Evolutionary conservation across 805 yeast genomes (phyloP).

Genomic region (Candida methanosorbosa): DNA sequence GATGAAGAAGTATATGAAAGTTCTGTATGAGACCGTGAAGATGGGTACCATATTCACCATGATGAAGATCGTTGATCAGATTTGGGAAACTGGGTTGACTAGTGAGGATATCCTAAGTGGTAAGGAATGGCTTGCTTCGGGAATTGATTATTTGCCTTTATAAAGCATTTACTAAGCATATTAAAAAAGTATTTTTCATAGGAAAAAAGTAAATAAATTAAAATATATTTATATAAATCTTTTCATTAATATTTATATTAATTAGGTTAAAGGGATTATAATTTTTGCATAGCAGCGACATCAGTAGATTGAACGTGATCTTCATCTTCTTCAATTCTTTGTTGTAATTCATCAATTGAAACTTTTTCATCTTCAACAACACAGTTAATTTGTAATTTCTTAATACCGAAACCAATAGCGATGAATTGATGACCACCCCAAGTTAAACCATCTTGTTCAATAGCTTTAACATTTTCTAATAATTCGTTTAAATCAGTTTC

Average conservation of each 20-base stretch:
- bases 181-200: background rate
- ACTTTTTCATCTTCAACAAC: slow-evolving; percentile 97
- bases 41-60: slow-evolving; percentile 46
- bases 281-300: slow-evolving; percentile 96
- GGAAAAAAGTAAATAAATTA: too few relatives aligned
- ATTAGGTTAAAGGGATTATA: slow-evolving; percentile 37
- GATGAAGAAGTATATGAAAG: slow-evolving; percentile 28
- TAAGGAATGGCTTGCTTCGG: slow-evolving; percentile 39
- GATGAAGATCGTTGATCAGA: slow-evolving; percentile 31
- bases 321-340: slow-evolving; percentile 78
- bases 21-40: slow-evolving; percentile 36
- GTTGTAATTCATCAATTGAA: slow-evolving; percentile 83
- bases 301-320: slow-evolving; percentile 99
- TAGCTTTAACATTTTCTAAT: slow-evolving; percentile 75
- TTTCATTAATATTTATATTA: slow-evolving; percentile 5
- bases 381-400: slow-evolving; percentile 96
- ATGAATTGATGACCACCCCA: slow-evolving; percentile 98
- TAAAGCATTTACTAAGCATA: slow-evolving; percentile 5
- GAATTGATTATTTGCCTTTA: slow-evolving; percentile 41
- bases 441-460: slow-evolving; percentile 84
- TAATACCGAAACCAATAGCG: slow-evolving; percentile 99
- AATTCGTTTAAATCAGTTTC: slow-evolving; percentile 92
- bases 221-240: background rate
- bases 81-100: slow-evolving; percentile 35
- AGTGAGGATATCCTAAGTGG: slow-evolving; percentile 35